These are phyloP conservation scores for Phlebiopsis gigantea DNA, from an alignment of 768 basidiomycete genomes.

Conservation along the genomic window DNA sequence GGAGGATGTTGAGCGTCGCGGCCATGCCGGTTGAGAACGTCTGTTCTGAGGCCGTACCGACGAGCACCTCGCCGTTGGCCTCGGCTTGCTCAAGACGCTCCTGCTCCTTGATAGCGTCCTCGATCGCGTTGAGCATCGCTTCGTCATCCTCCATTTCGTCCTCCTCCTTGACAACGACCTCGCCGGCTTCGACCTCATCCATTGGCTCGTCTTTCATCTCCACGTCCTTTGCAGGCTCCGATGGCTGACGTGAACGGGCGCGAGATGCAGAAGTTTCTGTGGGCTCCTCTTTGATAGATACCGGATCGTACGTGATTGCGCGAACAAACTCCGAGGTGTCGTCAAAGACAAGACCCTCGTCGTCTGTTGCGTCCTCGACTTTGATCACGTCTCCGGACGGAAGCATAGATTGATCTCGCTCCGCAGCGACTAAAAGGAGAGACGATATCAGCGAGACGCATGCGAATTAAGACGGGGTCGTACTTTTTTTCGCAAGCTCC, in stretches of 20 bases:
- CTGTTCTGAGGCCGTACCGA: constrained; percentile 72
- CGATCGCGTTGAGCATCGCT: constrained; percentile 75
- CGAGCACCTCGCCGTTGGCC: constrained; percentile 30
- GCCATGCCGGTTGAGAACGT: constrained; percentile 83
- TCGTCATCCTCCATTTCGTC: constrained; percentile 49
- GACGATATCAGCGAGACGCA: constrained; percentile 7
- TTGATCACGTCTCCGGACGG: constrained; percentile 36
- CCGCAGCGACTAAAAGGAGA: constrained; percentile 49
- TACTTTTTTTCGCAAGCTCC: constrained; percentile 74
- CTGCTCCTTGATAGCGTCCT: constrained; percentile 55
- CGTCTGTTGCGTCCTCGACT: constrained; percentile 43
- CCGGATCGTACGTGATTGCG: constrained; percentile 65
- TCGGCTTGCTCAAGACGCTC: constrained; percentile 48
- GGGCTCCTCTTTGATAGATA: constrained; percentile 31
- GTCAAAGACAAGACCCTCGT: constrained; percentile 77
- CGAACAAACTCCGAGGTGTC: constrained; percentile 97
- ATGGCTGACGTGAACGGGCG: constrained; percentile 22
- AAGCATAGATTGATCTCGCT: constrained; percentile 50
- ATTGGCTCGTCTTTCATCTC: constrained; percentile 60
- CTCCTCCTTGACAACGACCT: constrained; percentile 71
- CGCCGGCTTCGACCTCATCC: constrained; percentile 79
- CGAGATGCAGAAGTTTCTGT: constrained; percentile 19
- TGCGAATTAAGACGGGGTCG: constrained; percentile 20
- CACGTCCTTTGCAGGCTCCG: constrained; percentile 31
- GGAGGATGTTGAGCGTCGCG: constrained; percentile 81